Base-by-base conservation (phyloP, 108 stramenopile genomes). In the Nitzschia inconspicua region DNA sequence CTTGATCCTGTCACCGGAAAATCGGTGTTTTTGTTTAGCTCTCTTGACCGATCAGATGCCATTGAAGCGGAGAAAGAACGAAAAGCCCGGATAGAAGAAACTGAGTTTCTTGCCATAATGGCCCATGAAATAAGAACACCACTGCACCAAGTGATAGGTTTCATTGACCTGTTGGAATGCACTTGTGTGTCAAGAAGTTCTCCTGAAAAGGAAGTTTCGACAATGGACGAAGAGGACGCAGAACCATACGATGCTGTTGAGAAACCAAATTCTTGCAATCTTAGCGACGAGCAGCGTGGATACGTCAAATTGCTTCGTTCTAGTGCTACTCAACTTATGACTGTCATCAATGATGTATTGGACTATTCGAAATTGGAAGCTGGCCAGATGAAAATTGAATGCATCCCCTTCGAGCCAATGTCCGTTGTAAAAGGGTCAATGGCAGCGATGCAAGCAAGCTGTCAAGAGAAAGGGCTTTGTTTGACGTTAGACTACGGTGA, bases 131-230 rank as follows among this genome's bases (percentile, higher is more conserved):
- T 76, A 26, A 49, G 75, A 32, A 80, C 79, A 14, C 88, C 88
- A 10, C 48, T 90, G 56, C 77, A 86, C 67, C 82, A 79, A 54
- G 74, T 90, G 23, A 61, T 73, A 1, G 88, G 85, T 20, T 80
- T 79, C 47, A 56, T 73, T 22, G 83, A 86, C 39, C 80, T 82
- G 11, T 42, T 82, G 6, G 65, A 61, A 16, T 49, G 46, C 30
- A 78, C 70, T 32, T 35, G 4, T 54, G 32, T 22, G 24, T 32
- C 34, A 54, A 54, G n/a, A n/a, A n/a, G n/a, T n/a, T n/a, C n/a
- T n/a, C n/a, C n/a, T n/a, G n/a, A n/a, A n/a, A n/a, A n/a, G n/a
- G n/a, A n/a, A n/a, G n/a, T n/a, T n/a, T n/a, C n/a, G n/a, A n/a
- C n/a, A n/a, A n/a, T n/a, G n/a, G n/a, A n/a, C n/a, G n/a, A n/a